Evolutionary conservation across 2,329 filamentous ascomycete genomes (phyloP), one percentile per base, ranked within the genome.

Genomic region (Calonectria montana): DNA sequence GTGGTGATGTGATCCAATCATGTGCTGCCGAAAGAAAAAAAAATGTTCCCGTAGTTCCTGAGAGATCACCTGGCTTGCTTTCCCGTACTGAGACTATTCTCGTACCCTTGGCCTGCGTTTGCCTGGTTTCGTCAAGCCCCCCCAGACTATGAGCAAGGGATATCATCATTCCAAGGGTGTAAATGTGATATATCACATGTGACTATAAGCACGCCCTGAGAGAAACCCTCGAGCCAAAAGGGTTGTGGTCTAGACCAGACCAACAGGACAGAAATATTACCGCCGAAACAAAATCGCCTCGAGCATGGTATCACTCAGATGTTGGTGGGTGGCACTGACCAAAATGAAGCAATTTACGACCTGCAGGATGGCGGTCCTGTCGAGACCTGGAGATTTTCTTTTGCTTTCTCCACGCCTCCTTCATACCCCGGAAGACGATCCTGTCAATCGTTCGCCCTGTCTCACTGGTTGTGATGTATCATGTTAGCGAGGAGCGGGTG

Each of bases 1-100:
- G 57, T 39, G 53, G 48, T 13, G 12, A 59, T 16, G 62, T 74
- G 76, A 41, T 57, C 65, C 45, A 72, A 45, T 50, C 37, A 53
- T 27, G 43, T 57, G 67, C 67, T 57, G 37, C 57, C 43, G n/a
- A 69, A 35, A 70, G 12, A 35, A 35, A 35, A 35, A 55, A 66
- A 31, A 13, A n/a, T 39, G 71, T 67, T 45, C 62, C 55, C 53
- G 35, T 50, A 78, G 61, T 76, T 74, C 67, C 71, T 55, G 69
- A 74, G 8, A 72, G 65, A 65, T 47, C 47, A 55, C 70, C n/a
- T n/a, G n/a, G n/a, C n/a, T n/a, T n/a, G n/a, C n/a, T n/a, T 66
- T 78, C 66, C 71, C 73, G 64, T 65, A 48, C 61, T 63, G 74
- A 74, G 72, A 73, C 70, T 78, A 77, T 78, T 78, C 70, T 59